phyloP scores from a whole-genome alignment of 169 alveolate genomes.

The Blepharisma undulans region DNA sequence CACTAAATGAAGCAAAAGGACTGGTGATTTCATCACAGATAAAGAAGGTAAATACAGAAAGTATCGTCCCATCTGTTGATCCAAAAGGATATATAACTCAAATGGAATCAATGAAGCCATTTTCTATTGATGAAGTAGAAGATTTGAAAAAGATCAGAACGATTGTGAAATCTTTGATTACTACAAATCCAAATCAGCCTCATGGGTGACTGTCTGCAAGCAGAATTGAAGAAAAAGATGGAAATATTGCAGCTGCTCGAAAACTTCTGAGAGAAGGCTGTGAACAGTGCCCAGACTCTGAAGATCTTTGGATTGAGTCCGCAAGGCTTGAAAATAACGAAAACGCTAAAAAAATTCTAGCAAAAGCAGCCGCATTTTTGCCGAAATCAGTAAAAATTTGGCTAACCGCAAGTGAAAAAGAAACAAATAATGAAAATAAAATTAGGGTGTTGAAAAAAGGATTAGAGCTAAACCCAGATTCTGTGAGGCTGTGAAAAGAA shows the following conservation, averaged over 20 bases:
- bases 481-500: conserved; percentile 97
- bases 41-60: background rate
- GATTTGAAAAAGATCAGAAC: conserved; percentile 58
- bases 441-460: conserved; percentile 93
- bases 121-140: background rate
- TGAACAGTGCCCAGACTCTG: conserved; percentile 94
- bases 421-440: conserved; percentile 86
- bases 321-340: conserved; percentile 95
- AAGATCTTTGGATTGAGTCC: conserved; percentile 99
- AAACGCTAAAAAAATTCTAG: conserved; percentile 93
- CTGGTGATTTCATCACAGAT: background rate
- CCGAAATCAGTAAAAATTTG: conserved; percentile 92
- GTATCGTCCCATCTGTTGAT: background rate
- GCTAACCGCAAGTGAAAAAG: conserved; percentile 95
- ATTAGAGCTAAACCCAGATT: conserved; percentile 95
- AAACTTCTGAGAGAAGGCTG: conserved; percentile 96
- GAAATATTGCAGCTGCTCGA: conserved; percentile 93
- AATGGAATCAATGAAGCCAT: background rate
- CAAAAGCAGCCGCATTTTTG: conserved; percentile 87
- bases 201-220: conserved; percentile 99
- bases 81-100: conserved; percentile 36
- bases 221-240: conserved; percentile 96
- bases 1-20: background rate
- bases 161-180: conserved; percentile 87
- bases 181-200: conserved; percentile 95